Evolutionary conservation across 257 asterid genomes (phyloP), one percentile per base, ranked within the genome.

Genomic region (Solanum lycopersicoides): DNA sequence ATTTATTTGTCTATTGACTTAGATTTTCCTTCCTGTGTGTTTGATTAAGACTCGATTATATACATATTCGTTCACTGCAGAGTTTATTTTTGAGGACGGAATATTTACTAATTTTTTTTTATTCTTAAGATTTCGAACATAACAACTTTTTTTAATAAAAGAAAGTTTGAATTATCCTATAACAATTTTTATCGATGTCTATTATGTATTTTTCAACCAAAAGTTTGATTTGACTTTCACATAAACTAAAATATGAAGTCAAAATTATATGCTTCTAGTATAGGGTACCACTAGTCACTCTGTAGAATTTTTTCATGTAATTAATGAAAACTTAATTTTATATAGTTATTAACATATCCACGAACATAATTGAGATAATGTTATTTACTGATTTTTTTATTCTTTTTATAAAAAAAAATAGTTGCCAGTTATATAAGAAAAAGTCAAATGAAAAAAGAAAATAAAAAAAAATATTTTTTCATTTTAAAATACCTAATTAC

Each of bases 101-200:
- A 3, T 0, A 13, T 2, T 16, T 15, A 30, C 7, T 1, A 13
- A 4, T 9, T 13, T 14, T 0, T 15, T 15, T 69, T 30, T 1
- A 69, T 32, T 15, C 4, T 1, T 0, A 15, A 8, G 8, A 0
- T 1, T 1, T 32, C 7, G 0, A 7, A 15, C 0, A 3, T 0
- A 28, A 14, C 0, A 0, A n/a, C 1, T 21, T 60, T n/a, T 65
- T 7, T 68, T 68, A 68, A 14, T 0, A 3, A 14, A 3, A 14
- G 15, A 3, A 2, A 1, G 9, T 6, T 7, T 1, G 3, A 32
- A 69, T 3, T 7, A 68, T 69, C 0, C 23, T 6, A 30, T 0
- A 5, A 30, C 0, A 14, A 30, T 3, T 3, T 2, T 7, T 69
- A 9, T 69, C 2, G 3, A 8, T 14, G 20, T 30, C 3, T 14